These are phyloP conservation scores for Antitrichia curtipendula DNA, from an alignment of 225 moss, liverwort and hornwort genomes.

Conservation along the genomic window DNA sequence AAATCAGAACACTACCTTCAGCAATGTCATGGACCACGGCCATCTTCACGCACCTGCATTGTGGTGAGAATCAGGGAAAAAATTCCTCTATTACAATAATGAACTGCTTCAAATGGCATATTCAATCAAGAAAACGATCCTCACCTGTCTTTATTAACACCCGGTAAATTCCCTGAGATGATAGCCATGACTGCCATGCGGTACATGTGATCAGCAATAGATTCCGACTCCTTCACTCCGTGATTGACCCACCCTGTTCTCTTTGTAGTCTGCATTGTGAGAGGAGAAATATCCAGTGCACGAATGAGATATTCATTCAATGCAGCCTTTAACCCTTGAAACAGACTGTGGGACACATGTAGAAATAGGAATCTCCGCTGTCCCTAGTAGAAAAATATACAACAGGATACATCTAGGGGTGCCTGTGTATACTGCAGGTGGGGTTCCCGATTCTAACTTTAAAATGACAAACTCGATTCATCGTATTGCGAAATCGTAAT, in stretches of 20 bases:
- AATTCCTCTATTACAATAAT: neutral
- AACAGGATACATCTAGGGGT: neutral
- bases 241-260: slow-evolving; percentile 97
- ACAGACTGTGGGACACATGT: neutral
- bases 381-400: neutral
- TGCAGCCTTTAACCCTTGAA: neutral
- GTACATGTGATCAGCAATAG: slow-evolving; percentile 98
- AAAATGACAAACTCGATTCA: neutral
- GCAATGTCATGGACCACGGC: slow-evolving; percentile 98
- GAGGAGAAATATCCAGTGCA: neutral
- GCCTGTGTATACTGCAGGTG: neutral
- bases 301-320: neutral
- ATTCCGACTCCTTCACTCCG: slow-evolving; percentile 85
- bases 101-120: neutral
- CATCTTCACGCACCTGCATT: slow-evolving; percentile 90
- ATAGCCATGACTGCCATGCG: slow-evolving; percentile 97
- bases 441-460: neutral
- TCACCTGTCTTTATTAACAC: slow-evolving; percentile 88
- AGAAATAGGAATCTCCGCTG: neutral
- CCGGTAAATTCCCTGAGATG: slow-evolving; percentile 71
- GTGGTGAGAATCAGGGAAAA: neutral
- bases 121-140: neutral
- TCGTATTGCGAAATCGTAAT: neutral
- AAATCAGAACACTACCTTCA: slow-evolving; percentile 34
- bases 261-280: slow-evolving; percentile 67